Conservation (phyloP, 768 basidiomycete species). For the Cystobasidium tubakii region DNA sequence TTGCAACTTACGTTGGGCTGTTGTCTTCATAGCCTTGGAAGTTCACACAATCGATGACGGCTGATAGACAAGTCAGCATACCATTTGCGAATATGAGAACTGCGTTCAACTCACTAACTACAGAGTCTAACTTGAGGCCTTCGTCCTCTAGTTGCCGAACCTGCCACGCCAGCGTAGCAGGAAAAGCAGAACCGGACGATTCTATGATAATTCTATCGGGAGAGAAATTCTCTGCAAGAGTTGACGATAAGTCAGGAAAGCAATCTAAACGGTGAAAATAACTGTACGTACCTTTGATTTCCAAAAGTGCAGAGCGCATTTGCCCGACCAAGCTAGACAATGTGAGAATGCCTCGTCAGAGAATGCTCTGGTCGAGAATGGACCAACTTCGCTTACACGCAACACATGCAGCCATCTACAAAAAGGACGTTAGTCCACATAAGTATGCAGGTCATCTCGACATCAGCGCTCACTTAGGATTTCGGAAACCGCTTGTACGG, state of each 20-base stretch:
- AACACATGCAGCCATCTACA: slow-evolving; percentile 35
- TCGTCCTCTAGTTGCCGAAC: slow-evolving; percentile 75
- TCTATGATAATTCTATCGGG: slow-evolving; percentile 93
- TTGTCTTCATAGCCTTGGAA: slow-evolving; percentile 89
- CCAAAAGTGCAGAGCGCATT: slow-evolving; percentile 81
- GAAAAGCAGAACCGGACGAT: slow-evolving; percentile 92
- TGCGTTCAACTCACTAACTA: slow-evolving; percentile 57
- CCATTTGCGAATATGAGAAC: not conserved
- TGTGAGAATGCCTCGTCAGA: not conserved
- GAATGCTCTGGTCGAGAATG: not conserved
- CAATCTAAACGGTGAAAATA: not conserved
- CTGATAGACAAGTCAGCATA: slow-evolving; percentile 13
- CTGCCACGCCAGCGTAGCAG: slow-evolving; percentile 89
- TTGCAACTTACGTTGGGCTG: slow-evolving; percentile 48
- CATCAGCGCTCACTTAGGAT: slow-evolving; percentile 66
- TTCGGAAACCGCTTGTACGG: slow-evolving; percentile 78
- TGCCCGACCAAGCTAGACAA: slow-evolving; percentile 91
- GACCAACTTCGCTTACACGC: slow-evolving; percentile 6
- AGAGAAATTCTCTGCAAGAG: slow-evolving; percentile 62
- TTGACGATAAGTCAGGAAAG: not conserved
- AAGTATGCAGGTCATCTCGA: slow-evolving; percentile 24
- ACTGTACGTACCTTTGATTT: slow-evolving; percentile 55
- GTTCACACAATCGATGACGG: slow-evolving; percentile 57
- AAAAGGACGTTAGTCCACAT: slow-evolving; percentile 4
- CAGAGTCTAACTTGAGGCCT: slow-evolving; percentile 77